Conservation (phyloP, 805 yeast species). For the Pichia pseudocactophila region DNA sequence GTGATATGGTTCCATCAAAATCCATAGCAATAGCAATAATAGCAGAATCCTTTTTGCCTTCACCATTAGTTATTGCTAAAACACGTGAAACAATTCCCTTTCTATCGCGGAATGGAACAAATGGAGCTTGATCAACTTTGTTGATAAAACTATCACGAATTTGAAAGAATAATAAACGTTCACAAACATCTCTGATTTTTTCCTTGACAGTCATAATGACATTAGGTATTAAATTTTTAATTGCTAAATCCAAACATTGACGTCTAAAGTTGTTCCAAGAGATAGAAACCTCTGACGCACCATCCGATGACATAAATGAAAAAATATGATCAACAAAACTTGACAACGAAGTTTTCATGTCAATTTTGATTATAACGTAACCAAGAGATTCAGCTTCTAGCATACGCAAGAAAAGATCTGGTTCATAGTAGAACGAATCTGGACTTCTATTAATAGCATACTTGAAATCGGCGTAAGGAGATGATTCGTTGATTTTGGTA, state of each 20-base stretch:
- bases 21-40: slow-evolving; percentile 73
- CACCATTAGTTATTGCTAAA: slow-evolving; percentile 75
- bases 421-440: slow-evolving; percentile 61
- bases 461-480: slow-evolving; percentile 82
- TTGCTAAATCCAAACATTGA: slow-evolving; percentile 54
- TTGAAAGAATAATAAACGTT: slow-evolving; percentile 55
- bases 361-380: slow-evolving; percentile 56
- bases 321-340: slow-evolving; percentile 41
- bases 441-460: slow-evolving; percentile 80
- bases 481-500: slow-evolving; percentile 65
- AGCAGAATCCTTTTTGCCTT: slow-evolving; percentile 80
- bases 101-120: slow-evolving; percentile 66
- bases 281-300: slow-evolving; percentile 62
- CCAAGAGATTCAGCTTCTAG: slow-evolving; percentile 82
- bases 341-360: slow-evolving; percentile 36
- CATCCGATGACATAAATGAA: slow-evolving; percentile 61
- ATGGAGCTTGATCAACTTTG: slow-evolving; percentile 90
- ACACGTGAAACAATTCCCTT: slow-evolving; percentile 82
- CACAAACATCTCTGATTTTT: slow-evolving; percentile 67
- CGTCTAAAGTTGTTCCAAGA: slow-evolving; percentile 79
- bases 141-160: slow-evolving; percentile 62
- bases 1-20: slow-evolving; percentile 71
- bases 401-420: slow-evolving; percentile 83
- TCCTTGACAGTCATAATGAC: slow-evolving; percentile 75
- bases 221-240: slow-evolving; percentile 56